Evolutionary conservation across 306 rosid species (phyloP).

Genomic region (Elaeagnus macrophylla): DNA sequence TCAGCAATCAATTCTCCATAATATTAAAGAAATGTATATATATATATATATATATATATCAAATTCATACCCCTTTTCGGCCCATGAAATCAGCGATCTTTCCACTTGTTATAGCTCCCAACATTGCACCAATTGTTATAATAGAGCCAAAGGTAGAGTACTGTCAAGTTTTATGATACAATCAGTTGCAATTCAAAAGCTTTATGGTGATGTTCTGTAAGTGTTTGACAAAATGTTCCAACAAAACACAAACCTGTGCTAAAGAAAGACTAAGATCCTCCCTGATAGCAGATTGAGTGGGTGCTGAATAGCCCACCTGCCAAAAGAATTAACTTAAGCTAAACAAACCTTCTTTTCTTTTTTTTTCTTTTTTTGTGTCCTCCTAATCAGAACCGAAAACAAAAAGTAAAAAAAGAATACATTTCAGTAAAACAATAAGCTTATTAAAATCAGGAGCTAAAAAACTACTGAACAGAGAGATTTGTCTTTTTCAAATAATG

Average conservation of each 20-base stretch:
- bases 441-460: neutral
- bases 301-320: conserved; percentile 53
- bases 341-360: conserved; percentile 13
- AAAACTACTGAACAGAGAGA: neutral
- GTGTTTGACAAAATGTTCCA: neutral
- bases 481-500: neutral
- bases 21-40: neutral
- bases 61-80: conserved; percentile 56
- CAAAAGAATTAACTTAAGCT: conserved; percentile 22
- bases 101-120: conserved; percentile 72
- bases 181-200: conserved; percentile 6
- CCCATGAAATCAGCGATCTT: conserved; percentile 55
- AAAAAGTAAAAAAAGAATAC: neutral
- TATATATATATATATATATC: neutral
- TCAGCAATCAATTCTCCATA: conserved; percentile 2
- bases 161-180: conserved; percentile 28
- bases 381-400: conserved; percentile 16
- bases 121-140: conserved; percentile 79
- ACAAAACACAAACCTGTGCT: conserved; percentile 28
- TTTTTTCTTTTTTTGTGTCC: conserved; percentile 5
- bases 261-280: conserved; percentile 40
- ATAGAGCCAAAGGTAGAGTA: conserved; percentile 80
- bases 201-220: neutral
- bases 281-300: conserved; percentile 44
- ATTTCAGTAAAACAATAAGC: conserved; percentile 10